phyloP scores from a whole-genome alignment of 257 asterid species.

The Forsythia suspensa region DNA sequence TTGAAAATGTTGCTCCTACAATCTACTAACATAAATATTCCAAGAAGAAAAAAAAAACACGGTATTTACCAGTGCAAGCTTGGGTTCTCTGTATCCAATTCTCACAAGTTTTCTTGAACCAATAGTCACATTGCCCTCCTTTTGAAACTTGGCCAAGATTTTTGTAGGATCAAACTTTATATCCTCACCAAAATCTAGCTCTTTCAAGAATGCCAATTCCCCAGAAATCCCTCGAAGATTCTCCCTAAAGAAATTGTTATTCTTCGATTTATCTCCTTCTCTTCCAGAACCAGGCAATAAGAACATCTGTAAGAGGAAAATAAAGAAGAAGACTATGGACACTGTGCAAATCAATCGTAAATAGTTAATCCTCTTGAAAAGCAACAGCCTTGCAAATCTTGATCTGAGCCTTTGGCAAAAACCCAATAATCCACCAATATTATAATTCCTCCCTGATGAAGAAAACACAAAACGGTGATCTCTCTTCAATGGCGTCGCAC shows the following conservation, averaged over 20 bases:
- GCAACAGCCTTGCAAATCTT: constrained; percentile 68
- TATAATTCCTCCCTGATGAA: constrained; percentile 30
- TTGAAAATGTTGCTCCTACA: not conserved
- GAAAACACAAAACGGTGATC: constrained; percentile 52
- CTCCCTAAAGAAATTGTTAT: constrained; percentile 25
- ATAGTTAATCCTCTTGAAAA: constrained; percentile 58
- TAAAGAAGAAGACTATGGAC: constrained; percentile 59
- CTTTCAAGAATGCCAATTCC: constrained; percentile 54
- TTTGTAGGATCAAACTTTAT: constrained; percentile 58
- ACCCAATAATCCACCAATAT: constrained; percentile 25
- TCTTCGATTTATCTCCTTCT: constrained; percentile 31
- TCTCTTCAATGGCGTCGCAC: constrained; percentile 47
- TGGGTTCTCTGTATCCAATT: constrained; percentile 67
- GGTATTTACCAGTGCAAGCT: constrained; percentile 71
- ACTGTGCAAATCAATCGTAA: constrained; percentile 56
- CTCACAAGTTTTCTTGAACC: constrained; percentile 46
- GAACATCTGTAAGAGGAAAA: constrained; percentile 59
- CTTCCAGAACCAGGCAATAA: constrained; percentile 56
- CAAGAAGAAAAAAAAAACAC: not conserved
- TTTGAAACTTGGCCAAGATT: constrained; percentile 53
- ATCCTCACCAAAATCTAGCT: constrained; percentile 79
- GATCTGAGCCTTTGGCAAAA: constrained; percentile 69
- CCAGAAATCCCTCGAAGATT: constrained; percentile 27
- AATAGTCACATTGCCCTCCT: constrained; percentile 41
- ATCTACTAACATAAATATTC: not conserved